phyloP scores from a whole-genome alignment of 2,329 filamentous ascomycete genomes.

The Aspergillus sp. region DNA sequence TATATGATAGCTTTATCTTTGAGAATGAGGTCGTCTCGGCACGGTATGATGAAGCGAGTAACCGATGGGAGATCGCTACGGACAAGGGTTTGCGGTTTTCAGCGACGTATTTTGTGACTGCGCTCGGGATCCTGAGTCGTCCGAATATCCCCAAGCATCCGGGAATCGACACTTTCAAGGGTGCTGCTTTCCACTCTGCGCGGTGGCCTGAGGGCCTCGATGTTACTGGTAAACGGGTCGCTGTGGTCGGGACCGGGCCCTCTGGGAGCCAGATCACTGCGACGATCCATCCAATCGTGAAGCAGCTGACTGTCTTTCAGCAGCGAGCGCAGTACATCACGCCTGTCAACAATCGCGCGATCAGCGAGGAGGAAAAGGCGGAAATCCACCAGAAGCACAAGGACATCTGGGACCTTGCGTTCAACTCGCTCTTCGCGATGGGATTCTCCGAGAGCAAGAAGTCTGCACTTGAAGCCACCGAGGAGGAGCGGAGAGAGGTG shows the following conservation, averaged over 20 bases:
- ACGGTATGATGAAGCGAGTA: background rate
- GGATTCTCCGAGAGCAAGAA: constrained; percentile 58
- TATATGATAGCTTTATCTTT: background rate
- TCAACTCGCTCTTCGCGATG: constrained; percentile 45
- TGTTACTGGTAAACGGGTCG: constrained; percentile 53
- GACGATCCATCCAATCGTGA: constrained; percentile 59
- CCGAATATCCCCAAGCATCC: constrained; percentile 47
- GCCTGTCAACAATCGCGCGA: constrained; percentile 53
- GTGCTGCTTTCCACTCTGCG: constrained; percentile 59
- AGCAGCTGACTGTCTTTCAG: constrained; percentile 64
- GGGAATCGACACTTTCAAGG: constrained; percentile 52
- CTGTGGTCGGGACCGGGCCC: constrained; percentile 62
- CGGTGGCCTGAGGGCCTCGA: constrained; percentile 57
- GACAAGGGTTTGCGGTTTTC: background rate
- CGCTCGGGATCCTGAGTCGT: constrained; percentile 50
- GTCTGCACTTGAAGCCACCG: background rate
- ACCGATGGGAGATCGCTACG: background rate
- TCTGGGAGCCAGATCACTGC: constrained; percentile 63
- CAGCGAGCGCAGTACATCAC: constrained; percentile 68
- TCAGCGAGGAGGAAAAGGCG: background rate
- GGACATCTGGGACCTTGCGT: constrained; percentile 35
- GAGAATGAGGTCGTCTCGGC: background rate
- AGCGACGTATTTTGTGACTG: constrained; percentile 29
- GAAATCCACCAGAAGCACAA: constrained; percentile 38
- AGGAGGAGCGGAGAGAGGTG: background rate